Evolutionary conservation across 805 yeast species (phyloP), one percentile per base, ranked within the genome.

Genomic region (Candida mattraensis): DNA sequence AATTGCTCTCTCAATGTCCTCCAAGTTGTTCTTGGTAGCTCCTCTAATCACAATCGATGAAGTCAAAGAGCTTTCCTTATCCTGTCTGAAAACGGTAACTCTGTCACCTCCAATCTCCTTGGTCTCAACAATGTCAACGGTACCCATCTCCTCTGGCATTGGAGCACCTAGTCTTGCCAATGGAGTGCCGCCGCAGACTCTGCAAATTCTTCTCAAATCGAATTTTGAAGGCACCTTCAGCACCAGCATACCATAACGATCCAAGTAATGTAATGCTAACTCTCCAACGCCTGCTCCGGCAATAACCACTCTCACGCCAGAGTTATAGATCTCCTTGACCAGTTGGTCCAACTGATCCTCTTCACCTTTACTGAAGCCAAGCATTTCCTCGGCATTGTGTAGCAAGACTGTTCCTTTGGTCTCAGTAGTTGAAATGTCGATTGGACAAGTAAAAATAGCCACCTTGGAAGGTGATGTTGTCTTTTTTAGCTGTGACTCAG

Each of bases 181-280:
- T 39, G 98, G 97, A 18, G 97, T 84, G 28, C 97, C 97, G 31
- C 98, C 98, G 64, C 96, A 89, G 12, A 93, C 98, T 61, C 96
- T 83, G 56, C 95, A 84, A 43, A 93, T 71, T 62, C 99, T 80
- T 70, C 97, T 83, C 44, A 93, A 66, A 54, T 93, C 99, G 55
- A 93, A 93, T 60, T 93, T 93, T 47, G 95, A 83, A 44, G 95
- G 91, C 28, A 93, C 95, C 56, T 83, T 83, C 64, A 93, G 72
- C 11, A 89, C 91, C 44, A 93, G 68, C 29, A 93, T 82, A 20
- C 80, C 83, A 59, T 85, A 80, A 64, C 93, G 82, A 70, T 91
- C 86, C 61, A 93, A 69, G 63, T 87, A 93, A 65, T 93, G 98
- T 56, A 87, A 74, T 5, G 97, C 95, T 42, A 93, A 70, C 51